These are phyloP conservation scores for Ceratopteris richardii DNA, from an alignment of 75 land plant genomes.

Conservation along the genomic window DNA sequence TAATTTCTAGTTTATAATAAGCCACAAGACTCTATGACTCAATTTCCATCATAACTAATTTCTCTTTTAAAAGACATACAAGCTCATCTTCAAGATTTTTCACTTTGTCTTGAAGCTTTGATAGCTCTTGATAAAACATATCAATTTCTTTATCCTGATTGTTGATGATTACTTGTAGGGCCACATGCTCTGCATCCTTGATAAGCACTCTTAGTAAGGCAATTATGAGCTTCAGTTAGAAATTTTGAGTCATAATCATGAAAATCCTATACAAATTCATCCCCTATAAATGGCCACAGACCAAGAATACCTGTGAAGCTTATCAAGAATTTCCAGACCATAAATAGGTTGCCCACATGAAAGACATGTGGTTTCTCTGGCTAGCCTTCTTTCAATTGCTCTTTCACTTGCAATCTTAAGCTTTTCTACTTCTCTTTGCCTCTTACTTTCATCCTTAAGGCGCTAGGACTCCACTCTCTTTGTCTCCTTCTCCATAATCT, in stretches of 20 bases:
- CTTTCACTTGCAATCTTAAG: constrained; percentile 30
- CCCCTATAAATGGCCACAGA: too few relatives aligned
- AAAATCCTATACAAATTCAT: constrained; percentile 82
- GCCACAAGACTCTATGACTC: neutral
- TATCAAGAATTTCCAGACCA: constrained; percentile 44
- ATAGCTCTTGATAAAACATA: neutral
- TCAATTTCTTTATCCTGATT: neutral
- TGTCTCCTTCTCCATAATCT: constrained; percentile 17
- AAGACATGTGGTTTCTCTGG: constrained; percentile 25
- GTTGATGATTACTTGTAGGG: neutral
- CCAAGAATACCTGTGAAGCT: constrained; percentile 86
- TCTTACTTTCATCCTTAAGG: constrained; percentile 27
- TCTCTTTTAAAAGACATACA: neutral
- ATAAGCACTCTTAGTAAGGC: too few relatives aligned
- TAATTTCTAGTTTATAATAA: neutral
- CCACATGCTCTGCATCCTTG: neutral
- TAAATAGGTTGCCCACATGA: constrained; percentile 42
- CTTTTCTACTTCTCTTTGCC: constrained; percentile 31
- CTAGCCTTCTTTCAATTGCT: constrained; percentile 22
- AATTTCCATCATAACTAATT: neutral
- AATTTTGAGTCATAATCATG: constrained; percentile 99
- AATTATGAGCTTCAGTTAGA: too few relatives aligned
- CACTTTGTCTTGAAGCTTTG: neutral
- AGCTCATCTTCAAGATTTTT: neutral
- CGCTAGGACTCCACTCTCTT: constrained; percentile 29